Evolutionary conservation across 257 asterid genomes (phyloP).

Genomic region (Sherardia arvensis): DNA sequence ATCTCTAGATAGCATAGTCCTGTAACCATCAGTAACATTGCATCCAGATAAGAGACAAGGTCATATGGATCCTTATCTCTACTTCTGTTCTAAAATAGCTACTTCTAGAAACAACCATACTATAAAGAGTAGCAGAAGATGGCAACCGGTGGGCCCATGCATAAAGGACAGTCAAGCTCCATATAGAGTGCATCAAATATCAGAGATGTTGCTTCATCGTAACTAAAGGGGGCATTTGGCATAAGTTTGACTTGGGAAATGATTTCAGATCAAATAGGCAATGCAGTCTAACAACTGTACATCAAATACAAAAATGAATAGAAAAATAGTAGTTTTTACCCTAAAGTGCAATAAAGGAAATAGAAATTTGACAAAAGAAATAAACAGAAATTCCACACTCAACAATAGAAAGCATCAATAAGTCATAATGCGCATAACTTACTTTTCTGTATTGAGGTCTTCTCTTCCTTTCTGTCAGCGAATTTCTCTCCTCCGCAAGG

Average conservation of each 20-base stretch:
- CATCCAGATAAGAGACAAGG: not conserved
- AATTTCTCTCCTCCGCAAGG: constrained; percentile 95
- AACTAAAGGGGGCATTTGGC: not conserved
- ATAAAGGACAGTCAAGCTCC: not conserved
- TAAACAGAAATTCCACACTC: not conserved
- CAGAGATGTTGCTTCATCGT: not conserved
- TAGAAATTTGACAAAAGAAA: not conserved
- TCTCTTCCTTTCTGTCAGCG: constrained; percentile 78
- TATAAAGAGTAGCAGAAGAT: not conserved
- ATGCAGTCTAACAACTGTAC: not conserved
- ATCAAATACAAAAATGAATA: not conserved
- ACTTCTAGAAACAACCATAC: not conserved
- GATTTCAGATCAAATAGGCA: not conserved
- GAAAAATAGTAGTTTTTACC: not conserved
- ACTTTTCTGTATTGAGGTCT: constrained; percentile 81
- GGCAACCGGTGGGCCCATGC: not conserved
- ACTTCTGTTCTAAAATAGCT: not conserved
- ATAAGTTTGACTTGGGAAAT: not conserved
- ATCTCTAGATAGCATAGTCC: not conserved
- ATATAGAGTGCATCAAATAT: not conserved
- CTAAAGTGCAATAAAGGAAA: not conserved
- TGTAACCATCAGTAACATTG: not conserved
- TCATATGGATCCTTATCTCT: not conserved
- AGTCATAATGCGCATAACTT: constrained; percentile 18
- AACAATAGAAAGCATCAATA: not conserved